Evolutionary conservation across 1,284 basidiomycete species (phyloP).

Genomic region (Acaromyces ingoldii): DNA sequence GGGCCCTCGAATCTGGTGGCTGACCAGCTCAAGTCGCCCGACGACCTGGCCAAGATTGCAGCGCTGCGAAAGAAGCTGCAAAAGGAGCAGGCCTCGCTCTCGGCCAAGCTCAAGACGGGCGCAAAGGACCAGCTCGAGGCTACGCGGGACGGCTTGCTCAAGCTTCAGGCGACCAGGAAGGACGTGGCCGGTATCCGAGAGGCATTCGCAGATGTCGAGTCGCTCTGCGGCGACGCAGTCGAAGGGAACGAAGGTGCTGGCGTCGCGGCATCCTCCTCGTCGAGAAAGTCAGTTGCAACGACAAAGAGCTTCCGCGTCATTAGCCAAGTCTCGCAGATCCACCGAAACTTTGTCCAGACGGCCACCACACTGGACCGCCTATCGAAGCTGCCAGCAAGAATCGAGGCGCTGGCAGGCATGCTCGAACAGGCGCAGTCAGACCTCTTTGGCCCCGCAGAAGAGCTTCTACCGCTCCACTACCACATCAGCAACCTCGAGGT

Average conservation of each 20-base stretch:
- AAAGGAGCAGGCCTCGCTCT: slow-evolving; percentile 94
- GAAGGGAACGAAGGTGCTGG: slow-evolving; percentile 1
- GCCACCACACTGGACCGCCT: slow-evolving; percentile 92
- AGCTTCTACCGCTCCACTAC: slow-evolving; percentile 84
- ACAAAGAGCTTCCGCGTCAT: slow-evolving; percentile 32
- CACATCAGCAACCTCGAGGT: slow-evolving; percentile 81
- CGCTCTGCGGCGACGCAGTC: slow-evolving; percentile 53
- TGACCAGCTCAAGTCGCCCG: slow-evolving; percentile 60
- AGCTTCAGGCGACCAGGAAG: slow-evolving; percentile 73
- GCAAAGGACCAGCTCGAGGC: slow-evolving; percentile 91
- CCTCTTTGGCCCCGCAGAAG: slow-evolving; percentile 71
- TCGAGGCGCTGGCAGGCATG: slow-evolving; percentile 73
- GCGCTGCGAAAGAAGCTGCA: slow-evolving; percentile 88
- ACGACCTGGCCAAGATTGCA: slow-evolving; percentile 84
- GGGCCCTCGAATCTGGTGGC: slow-evolving; percentile 22
- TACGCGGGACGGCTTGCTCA: slow-evolving; percentile 80
- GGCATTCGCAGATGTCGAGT: slow-evolving; percentile 83
- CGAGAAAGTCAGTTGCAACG: not conserved
- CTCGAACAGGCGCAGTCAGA: slow-evolving; percentile 70
- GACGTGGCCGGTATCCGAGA: slow-evolving; percentile 84
- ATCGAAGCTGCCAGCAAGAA: slow-evolving; percentile 77
- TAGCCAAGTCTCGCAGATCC: slow-evolving; percentile 77
- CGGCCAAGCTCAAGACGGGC: slow-evolving; percentile 81
- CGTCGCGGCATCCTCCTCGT: not conserved
- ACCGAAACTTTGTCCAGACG: slow-evolving; percentile 89